Base-by-base conservation (phyloP, 805 yeast species). In the Lipomyces chichibuensis region DNA sequence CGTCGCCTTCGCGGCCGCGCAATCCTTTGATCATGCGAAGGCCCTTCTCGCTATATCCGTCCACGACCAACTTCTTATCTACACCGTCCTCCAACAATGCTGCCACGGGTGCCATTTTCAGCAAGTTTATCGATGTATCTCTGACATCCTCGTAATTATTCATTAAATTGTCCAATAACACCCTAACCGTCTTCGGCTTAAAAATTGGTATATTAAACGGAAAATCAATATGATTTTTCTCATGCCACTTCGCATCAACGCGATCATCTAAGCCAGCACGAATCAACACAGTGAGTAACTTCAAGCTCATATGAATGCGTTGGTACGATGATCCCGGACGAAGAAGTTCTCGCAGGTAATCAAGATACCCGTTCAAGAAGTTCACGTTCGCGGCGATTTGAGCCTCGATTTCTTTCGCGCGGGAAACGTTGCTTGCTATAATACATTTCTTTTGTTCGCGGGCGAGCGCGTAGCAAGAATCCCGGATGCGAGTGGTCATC, bases 101-200 rank as follows among this genome's bases (percentile, higher is more conserved):
- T 29, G 49, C 51, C 3, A 54, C 51, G 0, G 87, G 85, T 2
- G 84, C 80, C 80, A 81, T 80, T 8, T 80, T 75, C 25, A 92
- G 74, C 0, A 88, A 63, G 1, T 75, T 69, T 0, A 83, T 82
- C 0, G 91, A 80, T 9, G 74, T 65, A 3, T 81, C 80, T 66
- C 98, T 83, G 23, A 93, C 83, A 74, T 92, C 97, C 65, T 90
- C 92, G 77, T 87, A 92, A 68, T 89, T 88, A 75, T 89, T 88
- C 37, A 87, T 79, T 7, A 90, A 79, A 63, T 86, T 86, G 70
- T 88, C 90, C 23, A 89, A 75, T 61, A 92, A 77, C 8, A 85
- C 73, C 60, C 87, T 78, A 0, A 84, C 73, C 35, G 85, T 70
- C 1, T 77, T 75, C 23, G 78, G 75, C 23, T 77, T 73, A 69